phyloP scores from a whole-genome alignment of 345 rosid genomes.

The Linum tenue region DNA sequence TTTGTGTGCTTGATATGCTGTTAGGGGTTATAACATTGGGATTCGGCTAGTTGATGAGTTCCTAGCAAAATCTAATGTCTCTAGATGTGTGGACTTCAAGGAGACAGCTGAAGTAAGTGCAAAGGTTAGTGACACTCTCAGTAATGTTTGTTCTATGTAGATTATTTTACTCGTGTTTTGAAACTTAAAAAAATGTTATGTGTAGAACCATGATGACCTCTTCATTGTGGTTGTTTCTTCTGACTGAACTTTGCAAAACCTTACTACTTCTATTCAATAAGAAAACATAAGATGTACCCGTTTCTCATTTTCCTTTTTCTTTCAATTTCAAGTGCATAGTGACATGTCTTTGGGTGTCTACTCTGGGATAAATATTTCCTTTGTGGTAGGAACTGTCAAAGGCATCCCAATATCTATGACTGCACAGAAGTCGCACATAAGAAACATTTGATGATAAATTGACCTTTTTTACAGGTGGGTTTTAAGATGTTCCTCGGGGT shows the following conservation, averaged over 20 bases:
- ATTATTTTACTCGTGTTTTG: too few species aligned
- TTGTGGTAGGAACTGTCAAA: too few species aligned
- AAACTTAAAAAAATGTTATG: too few species aligned
- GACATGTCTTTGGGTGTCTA: too few species aligned
- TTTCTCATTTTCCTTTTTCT: too few species aligned
- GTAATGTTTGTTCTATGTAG: background rate
- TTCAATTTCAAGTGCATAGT: too few species aligned
- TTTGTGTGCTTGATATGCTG: conserved; percentile 2
- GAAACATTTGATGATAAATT: conserved; percentile 6
- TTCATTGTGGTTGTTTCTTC: too few species aligned
- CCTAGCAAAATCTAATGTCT: conserved; percentile 77
- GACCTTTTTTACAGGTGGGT: conserved; percentile 48
- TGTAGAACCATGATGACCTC: background rate
- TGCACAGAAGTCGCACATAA: background rate
- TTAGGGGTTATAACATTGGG: conserved; percentile 91
- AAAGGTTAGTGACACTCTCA: conserved; percentile 37
- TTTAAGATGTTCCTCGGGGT: conserved; percentile 96
- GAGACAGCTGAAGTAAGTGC: conserved; percentile 89
- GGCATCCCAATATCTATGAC: too few species aligned
- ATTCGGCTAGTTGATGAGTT: conserved; percentile 79
- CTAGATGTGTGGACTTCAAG: conserved; percentile 83
- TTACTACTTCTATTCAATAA: too few species aligned
- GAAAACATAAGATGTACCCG: too few species aligned
- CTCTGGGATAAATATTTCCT: too few species aligned
- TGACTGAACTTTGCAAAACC: too few species aligned